Percentiles rank a stretch among this genome's conserved stretches.
These are phyloP conservation scores for Blepharisma japonicum DNA, from an alignment of 73 alveolate genomes.

Conservation along the genomic window DNA sequence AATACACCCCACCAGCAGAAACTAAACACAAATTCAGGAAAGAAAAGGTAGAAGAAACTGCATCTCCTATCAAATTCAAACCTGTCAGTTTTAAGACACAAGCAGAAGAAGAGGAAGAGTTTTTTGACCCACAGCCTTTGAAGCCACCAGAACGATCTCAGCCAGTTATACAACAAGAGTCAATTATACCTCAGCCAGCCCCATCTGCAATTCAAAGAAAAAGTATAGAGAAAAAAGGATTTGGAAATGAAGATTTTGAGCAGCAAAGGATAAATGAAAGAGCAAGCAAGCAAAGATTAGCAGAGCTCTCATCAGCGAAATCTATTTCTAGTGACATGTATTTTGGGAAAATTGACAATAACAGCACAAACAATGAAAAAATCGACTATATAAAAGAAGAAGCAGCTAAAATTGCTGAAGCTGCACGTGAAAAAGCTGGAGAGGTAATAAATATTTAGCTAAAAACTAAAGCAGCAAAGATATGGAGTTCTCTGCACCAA, in stretches of 20 bases:
- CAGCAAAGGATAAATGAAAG: not conserved
- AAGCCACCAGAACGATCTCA: not conserved
- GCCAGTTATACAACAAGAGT: not conserved
- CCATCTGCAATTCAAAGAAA: constrained; percentile 23
- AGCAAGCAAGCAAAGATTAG: not conserved
- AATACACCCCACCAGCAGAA: constrained; percentile 4
- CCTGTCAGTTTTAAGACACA: constrained; percentile 14
- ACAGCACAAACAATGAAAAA: not conserved
- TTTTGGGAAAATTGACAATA: constrained; percentile 4
- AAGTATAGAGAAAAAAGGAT: constrained; percentile 8
- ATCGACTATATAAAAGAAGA: not conserved
- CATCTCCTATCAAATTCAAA: not conserved
- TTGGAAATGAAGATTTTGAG: not conserved
- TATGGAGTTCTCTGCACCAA: too few species aligned
- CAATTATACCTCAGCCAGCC: constrained; percentile 6
- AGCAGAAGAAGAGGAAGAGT: constrained; percentile 21
- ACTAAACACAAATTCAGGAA: constrained; percentile 20
- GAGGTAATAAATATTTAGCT: constrained; percentile 15
- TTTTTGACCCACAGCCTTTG: constrained; percentile 24
- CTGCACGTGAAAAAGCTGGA: not conserved
- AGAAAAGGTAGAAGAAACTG: constrained; percentile 1
- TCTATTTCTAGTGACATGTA: constrained; percentile 28
- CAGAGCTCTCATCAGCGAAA: not conserved
- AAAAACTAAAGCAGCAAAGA: not conserved
- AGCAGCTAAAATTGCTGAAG: not conserved